These are phyloP conservation scores for Nemania sp. DNA, from an alignment of 2,329 filamentous ascomycete genomes.

Conservation along the genomic window DNA sequence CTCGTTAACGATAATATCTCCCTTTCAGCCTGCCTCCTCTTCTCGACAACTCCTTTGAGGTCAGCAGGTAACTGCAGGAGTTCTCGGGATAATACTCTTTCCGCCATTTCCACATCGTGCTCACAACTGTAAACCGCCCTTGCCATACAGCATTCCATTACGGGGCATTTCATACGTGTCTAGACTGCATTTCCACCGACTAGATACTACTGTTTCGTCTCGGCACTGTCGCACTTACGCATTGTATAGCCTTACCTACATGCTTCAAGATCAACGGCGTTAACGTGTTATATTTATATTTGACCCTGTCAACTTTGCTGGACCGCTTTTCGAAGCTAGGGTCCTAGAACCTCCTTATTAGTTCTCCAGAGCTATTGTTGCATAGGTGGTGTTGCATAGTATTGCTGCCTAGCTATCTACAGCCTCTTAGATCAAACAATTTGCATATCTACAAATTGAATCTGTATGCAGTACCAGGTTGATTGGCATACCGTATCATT, in stretches of 20 bases:
- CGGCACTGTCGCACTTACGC: conserved; percentile 4
- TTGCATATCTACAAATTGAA: neutral
- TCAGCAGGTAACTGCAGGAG: conserved; percentile 88
- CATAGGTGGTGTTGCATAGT: neutral
- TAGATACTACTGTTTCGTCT: conserved; percentile 20
- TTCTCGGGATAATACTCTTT: conserved; percentile 53
- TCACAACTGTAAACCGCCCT: conserved; percentile 14
- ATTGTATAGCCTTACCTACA: conserved; percentile 3
- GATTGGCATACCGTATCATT: neutral
- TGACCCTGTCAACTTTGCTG: neutral
- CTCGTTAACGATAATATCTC: conserved; percentile 48
- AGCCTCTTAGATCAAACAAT: neutral
- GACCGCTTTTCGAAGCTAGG: neutral
- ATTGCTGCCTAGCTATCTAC: conserved; percentile 7
- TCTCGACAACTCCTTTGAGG: conserved; percentile 74
- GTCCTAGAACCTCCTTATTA: neutral
- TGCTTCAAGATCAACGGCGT: conserved; percentile 15
- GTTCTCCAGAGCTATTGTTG: neutral
- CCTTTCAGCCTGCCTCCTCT: conserved; percentile 47
- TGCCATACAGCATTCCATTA: neutral
- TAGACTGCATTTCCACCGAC: conserved; percentile 8
- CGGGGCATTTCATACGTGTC: conserved; percentile 17
- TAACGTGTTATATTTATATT: conserved; percentile 22
- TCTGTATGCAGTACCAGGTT: neutral
- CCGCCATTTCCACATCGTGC: conserved; percentile 51